Evolutionary conservation across 1,284 basidiomycete genomes (phyloP).

Genomic region (Quambalaria eucalypti): DNA sequence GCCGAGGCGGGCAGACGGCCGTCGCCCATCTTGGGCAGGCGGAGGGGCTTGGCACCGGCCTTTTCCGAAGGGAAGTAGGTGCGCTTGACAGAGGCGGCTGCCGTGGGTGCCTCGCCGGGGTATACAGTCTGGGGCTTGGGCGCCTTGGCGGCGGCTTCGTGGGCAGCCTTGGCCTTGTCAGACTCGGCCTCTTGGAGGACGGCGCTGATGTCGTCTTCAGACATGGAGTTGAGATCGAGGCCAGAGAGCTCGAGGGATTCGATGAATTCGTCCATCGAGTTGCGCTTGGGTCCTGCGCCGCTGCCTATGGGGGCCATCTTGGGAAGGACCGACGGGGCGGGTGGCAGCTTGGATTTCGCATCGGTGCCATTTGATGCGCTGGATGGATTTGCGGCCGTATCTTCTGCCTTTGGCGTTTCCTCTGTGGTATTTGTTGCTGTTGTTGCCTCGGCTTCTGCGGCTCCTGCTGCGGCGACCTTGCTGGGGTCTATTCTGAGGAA

Average conservation of each 20-base stretch:
- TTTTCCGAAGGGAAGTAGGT: constrained; percentile 25
- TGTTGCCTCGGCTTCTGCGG: background rate
- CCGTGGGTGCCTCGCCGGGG: constrained; percentile 3
- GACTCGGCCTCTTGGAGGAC: constrained; percentile 14
- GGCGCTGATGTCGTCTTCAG: constrained; percentile 29
- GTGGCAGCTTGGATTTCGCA: constrained; percentile 1
- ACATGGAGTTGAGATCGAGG: constrained; percentile 12
- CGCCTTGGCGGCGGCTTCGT: constrained; percentile 2
- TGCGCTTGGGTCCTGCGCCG: constrained; percentile 20
- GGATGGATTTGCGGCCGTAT: background rate
- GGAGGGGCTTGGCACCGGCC: constrained; percentile 29
- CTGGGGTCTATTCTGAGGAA: constrained; percentile 28
- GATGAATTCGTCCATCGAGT: constrained; percentile 33
- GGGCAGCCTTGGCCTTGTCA: constrained; percentile 4
- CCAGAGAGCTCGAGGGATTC: constrained; percentile 27
- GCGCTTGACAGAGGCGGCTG: constrained; percentile 8
- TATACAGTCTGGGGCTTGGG: background rate
- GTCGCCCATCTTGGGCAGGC: constrained; percentile 30
- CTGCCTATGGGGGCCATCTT: constrained; percentile 23
- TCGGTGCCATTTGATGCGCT: background rate
- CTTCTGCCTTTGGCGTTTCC: background rate
- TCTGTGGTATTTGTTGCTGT: background rate
- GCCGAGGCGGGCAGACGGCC: constrained; percentile 2
- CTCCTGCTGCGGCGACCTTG: constrained; percentile 1
- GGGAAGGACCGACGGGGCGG: background rate